Percentiles rank a stretch among this genome's conserved stretches.
phyloP scores from a whole-genome alignment of 1,139 yeast species.

The Sugiyamaella castrensis region DNA sequence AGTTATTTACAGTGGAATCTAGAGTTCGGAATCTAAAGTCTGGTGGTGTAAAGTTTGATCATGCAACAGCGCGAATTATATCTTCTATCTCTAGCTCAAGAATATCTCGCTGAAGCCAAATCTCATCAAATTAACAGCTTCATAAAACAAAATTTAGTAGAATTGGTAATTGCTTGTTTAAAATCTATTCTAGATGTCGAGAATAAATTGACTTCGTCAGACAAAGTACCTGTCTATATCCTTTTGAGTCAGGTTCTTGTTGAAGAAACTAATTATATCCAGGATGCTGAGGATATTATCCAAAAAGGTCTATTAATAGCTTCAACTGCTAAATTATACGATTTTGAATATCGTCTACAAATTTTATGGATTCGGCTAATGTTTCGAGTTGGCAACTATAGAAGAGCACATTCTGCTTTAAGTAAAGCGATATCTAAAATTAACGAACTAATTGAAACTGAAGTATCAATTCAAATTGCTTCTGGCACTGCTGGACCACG shows the following conservation, averaged over 20 bases:
- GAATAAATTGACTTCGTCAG: not conserved
- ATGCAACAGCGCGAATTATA: too few species aligned
- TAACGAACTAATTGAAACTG: too few species aligned
- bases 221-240: not conserved
- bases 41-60: too few species aligned
- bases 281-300: constrained; percentile 4
- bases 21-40: too few species aligned
- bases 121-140: not conserved
- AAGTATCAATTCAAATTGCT: too few species aligned
- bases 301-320: constrained; percentile 5
- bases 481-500: too few species aligned
- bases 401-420: too few species aligned
- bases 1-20: too few species aligned
- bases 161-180: constrained; percentile 2
- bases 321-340: not conserved
- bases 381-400: not conserved
- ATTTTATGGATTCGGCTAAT: not conserved
- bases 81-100: constrained; percentile 5
- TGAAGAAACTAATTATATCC: constrained; percentile 1
- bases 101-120: not conserved
- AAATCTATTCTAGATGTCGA: not conserved
- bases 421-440: too few species aligned
- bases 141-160: constrained; percentile 4
- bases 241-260: not conserved
- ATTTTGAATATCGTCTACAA: not conserved